Conservation (phyloP, 495 filamentous ascomycete species). For the Talaromyces nanjingensis region DNA sequence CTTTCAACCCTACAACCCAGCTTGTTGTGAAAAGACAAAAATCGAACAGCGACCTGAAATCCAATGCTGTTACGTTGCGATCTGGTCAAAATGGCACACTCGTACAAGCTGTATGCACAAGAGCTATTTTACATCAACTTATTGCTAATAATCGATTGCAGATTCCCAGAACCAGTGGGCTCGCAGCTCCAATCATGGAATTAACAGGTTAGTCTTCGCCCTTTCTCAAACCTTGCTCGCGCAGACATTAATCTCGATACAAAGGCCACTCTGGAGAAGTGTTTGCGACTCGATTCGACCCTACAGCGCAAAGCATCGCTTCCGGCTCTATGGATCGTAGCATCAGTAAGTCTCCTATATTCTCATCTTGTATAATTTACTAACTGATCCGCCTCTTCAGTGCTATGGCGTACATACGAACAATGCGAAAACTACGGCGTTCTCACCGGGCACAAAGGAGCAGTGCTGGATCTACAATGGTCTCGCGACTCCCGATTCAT, state of each 20-base stretch:
- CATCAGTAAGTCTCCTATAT: conserved; percentile 56
- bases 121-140: not conserved
- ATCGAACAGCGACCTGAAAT: conserved; percentile 58
- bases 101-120: conserved; percentile 67
- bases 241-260: not conserved
- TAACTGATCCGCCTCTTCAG: conserved; percentile 32
- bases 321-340: conserved; percentile 93
- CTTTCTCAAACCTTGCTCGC: not conserved
- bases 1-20: conserved; percentile 66
- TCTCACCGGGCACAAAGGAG: conserved; percentile 80
- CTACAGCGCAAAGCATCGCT: conserved; percentile 78
- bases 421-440: conserved; percentile 89
- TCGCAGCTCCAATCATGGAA: conserved; percentile 94
- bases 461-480: conserved; percentile 91
- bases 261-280: conserved; percentile 68
- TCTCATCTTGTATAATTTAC: not conserved
- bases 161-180: conserved; percentile 74
- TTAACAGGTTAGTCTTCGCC: conserved; percentile 55
- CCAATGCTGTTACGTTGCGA: conserved; percentile 56
- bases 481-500: conserved; percentile 85
- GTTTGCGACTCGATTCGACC: conserved; percentile 86
- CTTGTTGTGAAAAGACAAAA: conserved; percentile 86
- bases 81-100: conserved; percentile 66
- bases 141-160: conserved; percentile 25
- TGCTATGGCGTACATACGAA: conserved; percentile 89